Base-by-base conservation (phyloP, 139 green algal species). In the Nannochloris sp. region DNA sequence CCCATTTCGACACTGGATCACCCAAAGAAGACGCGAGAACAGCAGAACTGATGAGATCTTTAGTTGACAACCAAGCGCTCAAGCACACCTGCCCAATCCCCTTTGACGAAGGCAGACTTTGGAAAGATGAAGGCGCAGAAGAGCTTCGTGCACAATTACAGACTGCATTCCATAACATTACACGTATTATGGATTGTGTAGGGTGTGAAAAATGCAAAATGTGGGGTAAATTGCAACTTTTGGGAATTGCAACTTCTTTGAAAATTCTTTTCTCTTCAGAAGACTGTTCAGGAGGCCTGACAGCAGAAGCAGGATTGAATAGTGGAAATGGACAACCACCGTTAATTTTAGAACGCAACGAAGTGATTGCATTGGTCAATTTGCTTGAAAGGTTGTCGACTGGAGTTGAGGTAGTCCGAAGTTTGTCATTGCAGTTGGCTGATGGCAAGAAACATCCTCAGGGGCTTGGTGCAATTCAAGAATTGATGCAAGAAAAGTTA, bases 191-290 rank as follows among this genome's bases (percentile, higher is more conserved):
- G 92, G 92, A 98, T 83, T 99, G 93, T 71, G 91, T 99, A 31
- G 91, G 92, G 19, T 98, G 93, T 65, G 91, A 99, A 68, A 98
- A 98, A 72, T 99, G 93, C 88, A 97, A 95, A 81, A 85, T 99
- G 44, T 98, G 92, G 92, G 93, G 92, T 63, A 99, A 99, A 86
- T 83, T 99, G 65, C 92, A 98, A 76, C 86, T 95, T 23, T 75
- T 98, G 35, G 93, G 92, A 25, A 81, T 98, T 19, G 93, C 85
- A 10, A 96, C 92, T 0, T 89, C 91, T 2, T 74, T 98, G 33
- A 98, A 98, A 73, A 84, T 98, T 25, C 71, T 96, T 9, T 96
- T 97, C 58, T 83, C 81, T 10, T 64, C 66, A n/a, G 65, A 83
- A 3, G 77, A 91, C 54, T 92, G 88, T 60, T 45, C 15, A 6